A percentile compares a stretch with the other conserved stretches of the same genome.
These are phyloP conservation scores for Lentinula sp. DNA, from an alignment of 768 basidiomycete genomes.

Conservation along the genomic window DNA sequence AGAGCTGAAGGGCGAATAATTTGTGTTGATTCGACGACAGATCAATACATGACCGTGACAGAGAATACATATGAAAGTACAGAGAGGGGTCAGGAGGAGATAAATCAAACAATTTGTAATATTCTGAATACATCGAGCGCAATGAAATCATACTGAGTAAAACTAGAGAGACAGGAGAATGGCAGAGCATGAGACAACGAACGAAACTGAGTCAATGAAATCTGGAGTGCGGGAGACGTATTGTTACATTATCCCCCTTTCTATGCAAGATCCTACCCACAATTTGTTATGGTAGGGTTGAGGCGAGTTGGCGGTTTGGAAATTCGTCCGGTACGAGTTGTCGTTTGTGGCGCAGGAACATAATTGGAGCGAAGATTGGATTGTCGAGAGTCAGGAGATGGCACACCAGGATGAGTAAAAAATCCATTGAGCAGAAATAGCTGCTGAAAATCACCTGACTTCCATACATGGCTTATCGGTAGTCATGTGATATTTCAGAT, in stretches of 20 bases:
- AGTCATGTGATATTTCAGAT: too few relatives aligned
- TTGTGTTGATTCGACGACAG: neutral
- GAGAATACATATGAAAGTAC: neutral
- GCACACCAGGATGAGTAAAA: too few relatives aligned
- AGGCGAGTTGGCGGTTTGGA: neutral
- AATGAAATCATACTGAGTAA: neutral
- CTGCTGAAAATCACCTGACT: too few relatives aligned
- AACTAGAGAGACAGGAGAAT: neutral
- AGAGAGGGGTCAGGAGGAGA: neutral
- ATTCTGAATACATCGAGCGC: neutral
- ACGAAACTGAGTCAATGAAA: neutral
- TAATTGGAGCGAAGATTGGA: slow-evolving; percentile 8
- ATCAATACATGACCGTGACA: neutral
- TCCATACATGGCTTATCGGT: too few relatives aligned
- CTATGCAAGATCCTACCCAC: neutral
- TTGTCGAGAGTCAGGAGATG: neutral
- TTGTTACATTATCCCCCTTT: too few relatives aligned
- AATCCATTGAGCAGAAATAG: too few relatives aligned
- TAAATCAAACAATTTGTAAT: neutral
- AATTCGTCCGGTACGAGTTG: slow-evolving; percentile 6
- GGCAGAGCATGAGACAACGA: neutral
- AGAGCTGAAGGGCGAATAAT: neutral
- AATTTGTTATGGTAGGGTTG: neutral
- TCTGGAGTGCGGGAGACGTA: neutral
- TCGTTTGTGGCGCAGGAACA: neutral